Base-by-base conservation (phyloP, 345 rosid genomes). In the Salix koriyanagi region DNA sequence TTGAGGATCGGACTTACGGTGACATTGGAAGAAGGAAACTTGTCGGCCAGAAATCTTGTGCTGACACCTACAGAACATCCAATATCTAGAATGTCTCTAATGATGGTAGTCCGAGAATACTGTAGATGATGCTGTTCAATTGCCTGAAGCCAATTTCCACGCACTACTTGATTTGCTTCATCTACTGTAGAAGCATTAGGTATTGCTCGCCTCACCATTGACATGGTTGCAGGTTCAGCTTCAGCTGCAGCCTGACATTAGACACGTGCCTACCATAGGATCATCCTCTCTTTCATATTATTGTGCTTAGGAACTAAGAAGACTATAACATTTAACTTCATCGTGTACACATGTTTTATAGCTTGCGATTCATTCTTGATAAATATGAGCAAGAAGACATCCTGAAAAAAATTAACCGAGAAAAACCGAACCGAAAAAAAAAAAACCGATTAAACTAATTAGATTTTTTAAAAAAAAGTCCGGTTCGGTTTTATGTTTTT, bases 1-100 rank as follows among this genome's bases (percentile, higher is more conserved):
- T 12, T 42, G 26, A 30, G 3, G 42, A 70, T 37, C 64, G 64
- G 66, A 81, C 89, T 79, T 77, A 90, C 93, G 0, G 84, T 86
- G 83, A 90, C 93, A 77, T 86, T 77, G 54, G 93, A 87, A 1
- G 77, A 80, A 23, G 89, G 85, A 71, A 88, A 88, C 48, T 79
- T 78, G 32, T 88, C 88, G 39, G 93, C 91, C 30, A 90, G 87
- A 76, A 44, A 83, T 70, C 84, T 74, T 11, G 91, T 87, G 81
- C 89, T 88, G 70, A 88, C 84, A 18, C 93, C 93, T 15, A 90
- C 87, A 30, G 94, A 90, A 82, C 91, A 90, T 82, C 94, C 94
- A 42, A 88, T 79, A 72, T 90, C 94, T 26, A 90, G 72, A 83
- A 90, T 82, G 77, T 82, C 89, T 70, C 76, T 61, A 39, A 86